Conservation (phyloP, 2,329 filamentous ascomycete species). For the Monosporascus sp. region DNA sequence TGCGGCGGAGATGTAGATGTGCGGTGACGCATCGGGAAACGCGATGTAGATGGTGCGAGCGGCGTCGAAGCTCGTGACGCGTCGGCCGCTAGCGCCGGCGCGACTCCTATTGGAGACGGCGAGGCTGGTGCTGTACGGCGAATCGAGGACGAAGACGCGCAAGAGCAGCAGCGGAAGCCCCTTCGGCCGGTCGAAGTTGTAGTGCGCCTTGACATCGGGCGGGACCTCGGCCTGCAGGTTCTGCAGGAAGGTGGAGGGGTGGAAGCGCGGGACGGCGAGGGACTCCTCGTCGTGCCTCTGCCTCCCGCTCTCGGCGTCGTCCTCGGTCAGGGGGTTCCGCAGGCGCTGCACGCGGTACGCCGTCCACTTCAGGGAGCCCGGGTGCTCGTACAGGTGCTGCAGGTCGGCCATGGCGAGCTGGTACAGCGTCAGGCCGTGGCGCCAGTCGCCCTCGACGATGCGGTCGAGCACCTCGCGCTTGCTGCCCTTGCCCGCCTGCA, state of each 20-base stretch:
- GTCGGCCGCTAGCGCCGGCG: slow-evolving; percentile 21
- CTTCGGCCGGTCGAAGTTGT: slow-evolving; percentile 68
- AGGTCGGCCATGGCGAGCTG: slow-evolving; percentile 66
- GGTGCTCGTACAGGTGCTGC: slow-evolving; percentile 61
- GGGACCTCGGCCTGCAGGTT: slow-evolving; percentile 70
- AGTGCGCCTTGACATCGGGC: slow-evolving; percentile 78
- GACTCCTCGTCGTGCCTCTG: slow-evolving; percentile 37
- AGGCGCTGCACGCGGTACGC: slow-evolving; percentile 55
- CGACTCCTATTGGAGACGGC: slow-evolving; percentile 31
- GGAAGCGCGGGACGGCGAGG: slow-evolving; percentile 62
- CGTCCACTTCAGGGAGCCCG: slow-evolving; percentile 58
- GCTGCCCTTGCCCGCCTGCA: slow-evolving; percentile 56
- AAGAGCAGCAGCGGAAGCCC: slow-evolving; percentile 66
- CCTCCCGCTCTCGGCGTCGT: slow-evolving; percentile 28
- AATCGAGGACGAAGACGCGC: slow-evolving; percentile 75
- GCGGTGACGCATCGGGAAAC: slow-evolving; percentile 75
- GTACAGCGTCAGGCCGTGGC: slow-evolving; percentile 58
- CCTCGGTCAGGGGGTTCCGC: slow-evolving; percentile 33
- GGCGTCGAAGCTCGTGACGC: slow-evolving; percentile 49
- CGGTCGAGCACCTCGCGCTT: slow-evolving; percentile 60
- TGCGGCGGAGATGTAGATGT: slow-evolving; percentile 56
- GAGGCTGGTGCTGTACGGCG: slow-evolving; percentile 66
- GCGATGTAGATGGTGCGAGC: slow-evolving; percentile 73
- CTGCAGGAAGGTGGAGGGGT: slow-evolving; percentile 73
- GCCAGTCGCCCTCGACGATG: slow-evolving; percentile 64